These are phyloP conservation scores for Pyrenula massariospora DNA, from an alignment of 495 filamentous ascomycete genomes.

Conservation along the genomic window DNA sequence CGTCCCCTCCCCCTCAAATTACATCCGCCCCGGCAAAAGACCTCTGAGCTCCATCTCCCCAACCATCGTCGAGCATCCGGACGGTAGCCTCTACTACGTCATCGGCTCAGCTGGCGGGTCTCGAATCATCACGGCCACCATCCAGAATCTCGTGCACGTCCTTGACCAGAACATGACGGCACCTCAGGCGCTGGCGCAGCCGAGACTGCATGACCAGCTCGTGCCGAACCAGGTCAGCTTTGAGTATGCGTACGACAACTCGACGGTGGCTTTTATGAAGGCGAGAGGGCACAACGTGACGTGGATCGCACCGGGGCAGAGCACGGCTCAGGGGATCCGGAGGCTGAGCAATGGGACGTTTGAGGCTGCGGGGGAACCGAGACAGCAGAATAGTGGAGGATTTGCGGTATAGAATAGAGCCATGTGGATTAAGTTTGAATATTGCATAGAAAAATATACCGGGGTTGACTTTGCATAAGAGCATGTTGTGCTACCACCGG, in stretches of 20 bases:
- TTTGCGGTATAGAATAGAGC: constrained; percentile 11
- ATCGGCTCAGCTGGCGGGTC: constrained; percentile 75
- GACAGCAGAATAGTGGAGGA: constrained; percentile 34
- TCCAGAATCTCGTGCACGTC: constrained; percentile 63
- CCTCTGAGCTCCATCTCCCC: constrained; percentile 73
- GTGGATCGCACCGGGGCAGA: constrained; percentile 51
- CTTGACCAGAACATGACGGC: constrained; percentile 52
- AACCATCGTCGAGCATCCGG: constrained; percentile 56
- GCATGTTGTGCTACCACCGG: too few species aligned
- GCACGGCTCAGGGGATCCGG: constrained; percentile 61
- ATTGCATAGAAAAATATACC: too few species aligned
- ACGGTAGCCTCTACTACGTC: constrained; percentile 55
- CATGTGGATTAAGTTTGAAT: constrained; percentile 15
- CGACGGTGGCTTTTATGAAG: constrained; percentile 52
- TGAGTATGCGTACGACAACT: constrained; percentile 59
- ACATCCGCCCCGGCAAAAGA: constrained; percentile 66
- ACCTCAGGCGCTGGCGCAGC: constrained; percentile 47
- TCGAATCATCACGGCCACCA: constrained; percentile 76
- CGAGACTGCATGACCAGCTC: constrained; percentile 76
- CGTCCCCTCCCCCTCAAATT: constrained; percentile 69
- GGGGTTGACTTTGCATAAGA: too few species aligned
- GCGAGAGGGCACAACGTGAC: constrained; percentile 60
- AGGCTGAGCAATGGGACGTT: constrained; percentile 60
- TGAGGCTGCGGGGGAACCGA: constrained; percentile 66
- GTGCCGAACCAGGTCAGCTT: constrained; percentile 56